Evolutionary conservation across 306 rosid species (phyloP).

Genomic region (Gastrolobium villosum): DNA sequence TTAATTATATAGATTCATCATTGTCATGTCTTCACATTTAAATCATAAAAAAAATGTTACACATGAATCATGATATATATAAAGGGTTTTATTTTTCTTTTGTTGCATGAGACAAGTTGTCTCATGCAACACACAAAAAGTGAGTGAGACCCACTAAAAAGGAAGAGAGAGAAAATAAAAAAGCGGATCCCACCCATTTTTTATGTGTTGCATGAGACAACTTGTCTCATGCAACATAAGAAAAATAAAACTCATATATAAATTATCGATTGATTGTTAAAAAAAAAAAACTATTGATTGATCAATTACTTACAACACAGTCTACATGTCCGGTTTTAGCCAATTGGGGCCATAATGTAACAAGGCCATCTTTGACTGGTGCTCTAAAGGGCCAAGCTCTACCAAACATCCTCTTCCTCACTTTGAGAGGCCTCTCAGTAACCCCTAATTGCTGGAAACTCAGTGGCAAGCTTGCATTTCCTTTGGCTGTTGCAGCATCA

Average conservation of each 20-base stretch:
- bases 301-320: slow-evolving; percentile 45
- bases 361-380: slow-evolving; percentile 64
- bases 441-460: slow-evolving; percentile 74
- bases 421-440: slow-evolving; percentile 62
- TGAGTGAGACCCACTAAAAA: no score
- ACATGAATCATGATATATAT: background rate
- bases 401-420: slow-evolving; percentile 79
- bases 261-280: no score
- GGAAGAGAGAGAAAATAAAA: no score
- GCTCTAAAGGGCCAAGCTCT: slow-evolving; percentile 85
- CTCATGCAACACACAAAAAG: no score
- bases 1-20: background rate
- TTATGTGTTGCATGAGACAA: no score
- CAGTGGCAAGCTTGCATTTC: slow-evolving; percentile 54
- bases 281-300: background rate
- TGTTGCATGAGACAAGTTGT: no score
- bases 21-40: background rate
- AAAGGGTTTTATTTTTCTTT: no score
- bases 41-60: no score
- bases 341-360: slow-evolving; percentile 74
- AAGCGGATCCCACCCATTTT: no score
- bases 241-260: no score
- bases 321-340: background rate
- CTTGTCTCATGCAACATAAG: no score
- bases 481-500: background rate